phyloP scores from a whole-genome alignment of 805 yeast species.

The Saccharomycopsis fibuligera region DNA sequence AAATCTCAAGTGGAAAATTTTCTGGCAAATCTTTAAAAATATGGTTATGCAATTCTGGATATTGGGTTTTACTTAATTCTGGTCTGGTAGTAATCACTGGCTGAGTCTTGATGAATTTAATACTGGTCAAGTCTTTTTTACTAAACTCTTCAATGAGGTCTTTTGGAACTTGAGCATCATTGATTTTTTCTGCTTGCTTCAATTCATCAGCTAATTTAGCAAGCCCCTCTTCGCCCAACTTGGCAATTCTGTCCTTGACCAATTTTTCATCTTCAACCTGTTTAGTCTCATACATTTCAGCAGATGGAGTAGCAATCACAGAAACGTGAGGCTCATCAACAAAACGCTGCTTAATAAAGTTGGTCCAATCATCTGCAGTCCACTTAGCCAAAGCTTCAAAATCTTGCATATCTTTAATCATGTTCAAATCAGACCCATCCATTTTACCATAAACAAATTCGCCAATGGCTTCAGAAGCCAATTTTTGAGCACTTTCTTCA shows the following conservation, averaged over 20 bases:
- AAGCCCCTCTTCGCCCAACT: constrained; percentile 57
- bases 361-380: constrained; percentile 64
- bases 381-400: constrained; percentile 55
- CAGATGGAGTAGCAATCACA: constrained; percentile 69
- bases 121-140: constrained; percentile 68
- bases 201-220: constrained; percentile 43
- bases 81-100: constrained; percentile 47
- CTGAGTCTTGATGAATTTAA: constrained; percentile 62
- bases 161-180: constrained; percentile 74
- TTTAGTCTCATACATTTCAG: constrained; percentile 43
- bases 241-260: constrained; percentile 40
- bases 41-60: constrained; percentile 24
- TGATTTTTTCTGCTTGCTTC: constrained; percentile 55
- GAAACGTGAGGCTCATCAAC: constrained; percentile 58
- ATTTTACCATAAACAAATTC: constrained; percentile 76
- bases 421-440: constrained; percentile 51
- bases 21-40: constrained; percentile 28
- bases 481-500: constrained; percentile 55
- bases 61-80: constrained; percentile 2
- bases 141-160: constrained; percentile 54
- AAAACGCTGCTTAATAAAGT: constrained; percentile 44
- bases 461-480: constrained; percentile 61
- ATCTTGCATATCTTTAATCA: constrained; percentile 51
- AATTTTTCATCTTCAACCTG: constrained; percentile 47
- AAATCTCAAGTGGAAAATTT: constrained; percentile 61